Conservation (phyloP, 2,329 filamentous ascomycete genomes). For the Neofusicoccum kwambonambiense region DNA sequence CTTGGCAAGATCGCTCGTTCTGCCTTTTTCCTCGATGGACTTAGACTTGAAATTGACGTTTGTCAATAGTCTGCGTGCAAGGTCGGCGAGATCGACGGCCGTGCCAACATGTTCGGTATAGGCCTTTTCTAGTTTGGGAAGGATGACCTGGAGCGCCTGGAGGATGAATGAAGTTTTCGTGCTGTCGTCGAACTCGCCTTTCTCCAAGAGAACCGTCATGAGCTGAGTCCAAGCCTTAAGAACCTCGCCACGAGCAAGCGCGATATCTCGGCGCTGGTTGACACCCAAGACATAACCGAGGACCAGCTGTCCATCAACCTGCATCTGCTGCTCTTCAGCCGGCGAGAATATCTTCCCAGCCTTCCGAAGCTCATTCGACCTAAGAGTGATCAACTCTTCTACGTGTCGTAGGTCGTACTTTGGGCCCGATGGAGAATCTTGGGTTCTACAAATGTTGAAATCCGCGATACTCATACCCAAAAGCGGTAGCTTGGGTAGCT, state of each 20-base stretch:
- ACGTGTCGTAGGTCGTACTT: slow-evolving; percentile 71
- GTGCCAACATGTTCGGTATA: slow-evolving; percentile 67
- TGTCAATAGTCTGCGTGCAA: slow-evolving; percentile 72
- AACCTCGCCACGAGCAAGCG: slow-evolving; percentile 60
- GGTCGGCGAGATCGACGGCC: slow-evolving; percentile 71
- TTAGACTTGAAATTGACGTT: slow-evolving; percentile 62
- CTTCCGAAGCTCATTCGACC: slow-evolving; percentile 61
- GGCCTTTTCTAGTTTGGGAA: slow-evolving; percentile 81
- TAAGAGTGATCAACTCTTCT: slow-evolving; percentile 70
- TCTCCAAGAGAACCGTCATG: slow-evolving; percentile 77
- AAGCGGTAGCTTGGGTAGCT: slow-evolving; percentile 56
- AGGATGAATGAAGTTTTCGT: slow-evolving; percentile 76
- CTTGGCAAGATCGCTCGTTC: slow-evolving; percentile 67
- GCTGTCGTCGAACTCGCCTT: slow-evolving; percentile 73
- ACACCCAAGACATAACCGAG: slow-evolving; percentile 2
- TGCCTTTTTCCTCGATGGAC: slow-evolving; percentile 4
- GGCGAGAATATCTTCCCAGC: slow-evolving; percentile 33
- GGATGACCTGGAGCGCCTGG: slow-evolving; percentile 80
- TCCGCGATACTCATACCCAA: slow-evolving; percentile 66
- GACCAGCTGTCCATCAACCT: slow-evolving; percentile 52
- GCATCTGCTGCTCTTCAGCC: slow-evolving; percentile 38
- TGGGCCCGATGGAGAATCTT: slow-evolving; percentile 26
- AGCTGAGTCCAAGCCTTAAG: slow-evolving; percentile 83
- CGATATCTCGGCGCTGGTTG: slow-evolving; percentile 48
- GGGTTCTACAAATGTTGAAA: slow-evolving; percentile 56